A percentile compares a stretch with the other conserved stretches of the same genome.
Evolutionary conservation across 257 asterid species (phyloP).

Genomic region (Verbena officinalis): DNA sequence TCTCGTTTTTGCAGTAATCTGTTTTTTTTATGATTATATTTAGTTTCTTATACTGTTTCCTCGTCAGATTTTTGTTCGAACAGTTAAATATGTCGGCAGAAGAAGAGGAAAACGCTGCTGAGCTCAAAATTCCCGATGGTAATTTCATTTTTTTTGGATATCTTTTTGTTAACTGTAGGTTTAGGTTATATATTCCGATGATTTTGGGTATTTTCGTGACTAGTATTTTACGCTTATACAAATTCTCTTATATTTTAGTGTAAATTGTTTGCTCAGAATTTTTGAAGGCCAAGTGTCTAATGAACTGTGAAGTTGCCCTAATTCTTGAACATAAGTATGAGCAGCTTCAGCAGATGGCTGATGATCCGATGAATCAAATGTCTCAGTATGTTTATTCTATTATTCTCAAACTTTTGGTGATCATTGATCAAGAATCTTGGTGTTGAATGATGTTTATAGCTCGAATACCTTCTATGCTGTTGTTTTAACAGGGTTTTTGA

Average conservation of each 20-base stretch:
- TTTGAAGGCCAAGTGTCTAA: conserved; percentile 90
- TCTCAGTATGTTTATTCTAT: conserved; percentile 67
- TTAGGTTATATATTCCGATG: neutral
- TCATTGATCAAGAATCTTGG: neutral
- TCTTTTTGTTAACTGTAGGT: neutral
- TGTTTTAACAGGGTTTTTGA: conserved; percentile 79
- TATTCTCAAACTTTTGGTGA: neutral
- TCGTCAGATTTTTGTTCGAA: conserved; percentile 1
- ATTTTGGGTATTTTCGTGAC: neutral
- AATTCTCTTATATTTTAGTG: too few relatives aligned
- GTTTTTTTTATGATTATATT: neutral
- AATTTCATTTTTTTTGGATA: neutral
- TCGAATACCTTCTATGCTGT: neutral
- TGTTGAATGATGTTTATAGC: neutral
- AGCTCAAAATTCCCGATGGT: conserved; percentile 90
- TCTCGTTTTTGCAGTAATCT: neutral
- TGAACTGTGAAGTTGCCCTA: conserved; percentile 92
- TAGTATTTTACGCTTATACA: too few relatives aligned
- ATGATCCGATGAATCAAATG: conserved; percentile 85
- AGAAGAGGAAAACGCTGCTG: conserved; percentile 88
- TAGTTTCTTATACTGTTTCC: neutral
- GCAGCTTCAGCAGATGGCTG: conserved; percentile 95
- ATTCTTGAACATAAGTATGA: conserved; percentile 93
- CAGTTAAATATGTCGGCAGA: conserved; percentile 55
- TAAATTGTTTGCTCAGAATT: conserved; percentile 49